Evolutionary conservation across 768 basidiomycete genomes (phyloP), one percentile per base, ranked within the genome.

Genomic region (Gloeostereum incarnatum): DNA sequence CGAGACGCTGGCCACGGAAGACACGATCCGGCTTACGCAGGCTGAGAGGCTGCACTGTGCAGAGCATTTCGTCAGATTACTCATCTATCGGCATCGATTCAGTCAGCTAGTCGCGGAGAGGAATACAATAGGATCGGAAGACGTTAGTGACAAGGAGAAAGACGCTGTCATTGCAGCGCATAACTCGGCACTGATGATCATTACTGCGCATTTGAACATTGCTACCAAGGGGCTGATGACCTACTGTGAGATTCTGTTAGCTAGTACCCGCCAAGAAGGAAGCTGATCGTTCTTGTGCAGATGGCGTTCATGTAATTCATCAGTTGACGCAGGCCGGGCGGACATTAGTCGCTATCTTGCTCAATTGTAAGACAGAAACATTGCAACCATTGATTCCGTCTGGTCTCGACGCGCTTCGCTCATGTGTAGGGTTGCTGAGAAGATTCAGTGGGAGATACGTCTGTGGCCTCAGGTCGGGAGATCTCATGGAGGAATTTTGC

Each of bases 401-500:
- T 25, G 78, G 86, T 9, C 71, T 93, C 37, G 88, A 94, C 27
- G 87, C 85, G 1, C 65, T 94, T 35, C 73, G 88, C 31, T 89
- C 86, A 3, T 94, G 90, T 50, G 85, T 94, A 6, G 83, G 83
- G 3, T 66, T 96, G n/a, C 60, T 94, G 42, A 65, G 88, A 40
- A 70, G 89, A 24, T 96, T 96, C 59, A 91, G 88, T 47, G 87
- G 85, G 45, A 73, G 90, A 32, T 96, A 96, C 61, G 77, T 94
- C 16, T 94, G 92, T 53, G 91, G 91, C 2, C 73, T 90, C 30
- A 68, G 92, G 36, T 89, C 85, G 32, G 89, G 90, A 20, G 92
- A 94, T 59, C 70, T 94, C 30, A 83, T 96, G 73, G 91, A 94
- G 53, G 92, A 94, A 57, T 92, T 93, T 57, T 94, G 92, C 62